Evolutionary conservation across 805 yeast species (phyloP).

Genomic region (Candida maesae): DNA sequence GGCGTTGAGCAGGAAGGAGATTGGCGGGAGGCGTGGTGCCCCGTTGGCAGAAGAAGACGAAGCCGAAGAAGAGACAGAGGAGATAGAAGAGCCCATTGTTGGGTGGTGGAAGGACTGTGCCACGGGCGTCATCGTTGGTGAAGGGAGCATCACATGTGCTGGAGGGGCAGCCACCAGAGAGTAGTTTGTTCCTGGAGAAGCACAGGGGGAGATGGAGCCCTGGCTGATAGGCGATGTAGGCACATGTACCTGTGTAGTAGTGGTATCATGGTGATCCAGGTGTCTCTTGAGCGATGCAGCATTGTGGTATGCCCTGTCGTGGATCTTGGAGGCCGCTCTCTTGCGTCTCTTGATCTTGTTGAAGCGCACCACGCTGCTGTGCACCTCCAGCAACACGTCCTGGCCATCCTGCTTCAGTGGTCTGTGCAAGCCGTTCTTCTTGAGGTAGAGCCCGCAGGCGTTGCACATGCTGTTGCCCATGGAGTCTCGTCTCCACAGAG

Average conservation of each 20-base stretch:
- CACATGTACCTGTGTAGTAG: no score
- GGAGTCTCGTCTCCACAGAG: constrained; percentile 88
- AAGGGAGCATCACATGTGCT: no score
- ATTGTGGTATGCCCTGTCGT: neutral
- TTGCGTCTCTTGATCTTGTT: constrained; percentile 23
- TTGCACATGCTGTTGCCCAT: constrained; percentile 89
- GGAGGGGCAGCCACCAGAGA: no score
- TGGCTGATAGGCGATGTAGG: no score
- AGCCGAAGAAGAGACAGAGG: neutral
- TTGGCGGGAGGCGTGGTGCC: constrained; percentile 9
- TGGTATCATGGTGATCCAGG: no score
- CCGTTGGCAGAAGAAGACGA: neutral
- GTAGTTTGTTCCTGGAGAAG: no score
- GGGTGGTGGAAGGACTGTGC: neutral
- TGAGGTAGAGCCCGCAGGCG: constrained; percentile 90
- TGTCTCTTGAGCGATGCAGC: neutral
- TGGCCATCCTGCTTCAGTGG: constrained; percentile 8
- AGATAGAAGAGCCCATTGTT: neutral
- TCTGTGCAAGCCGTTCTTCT: constrained; percentile 31
- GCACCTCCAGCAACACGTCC: constrained; percentile 20
- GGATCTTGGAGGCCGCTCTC: constrained; percentile 4
- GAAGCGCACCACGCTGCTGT: constrained; percentile 18
- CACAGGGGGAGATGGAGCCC: no score
- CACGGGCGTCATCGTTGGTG: no score
- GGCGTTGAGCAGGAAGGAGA: constrained; percentile 8